Evolutionary conservation across 2,329 filamentous ascomycete genomes (phyloP).

Genomic region (Elsinoe batatas): DNA sequence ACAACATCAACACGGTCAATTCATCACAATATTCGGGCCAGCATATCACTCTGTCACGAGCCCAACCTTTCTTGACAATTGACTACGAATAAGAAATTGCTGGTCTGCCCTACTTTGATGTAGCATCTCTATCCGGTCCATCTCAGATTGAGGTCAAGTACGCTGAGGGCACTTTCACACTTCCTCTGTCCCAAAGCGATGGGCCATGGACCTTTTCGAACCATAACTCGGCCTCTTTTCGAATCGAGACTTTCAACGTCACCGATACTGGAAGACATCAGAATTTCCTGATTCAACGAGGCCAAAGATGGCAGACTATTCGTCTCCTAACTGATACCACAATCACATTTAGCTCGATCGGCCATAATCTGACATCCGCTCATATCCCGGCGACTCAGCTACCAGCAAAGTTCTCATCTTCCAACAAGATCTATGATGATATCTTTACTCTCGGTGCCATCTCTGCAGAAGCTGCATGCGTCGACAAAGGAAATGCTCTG

Average conservation of each 20-base stretch:
- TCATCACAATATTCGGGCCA: not conserved
- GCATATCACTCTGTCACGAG: not conserved
- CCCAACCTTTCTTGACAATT: not conserved
- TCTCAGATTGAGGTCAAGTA: slow-evolving; percentile 31
- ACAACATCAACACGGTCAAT: not conserved
- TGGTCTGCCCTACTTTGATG: slow-evolving; percentile 27
- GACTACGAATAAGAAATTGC: slow-evolving; percentile 27
- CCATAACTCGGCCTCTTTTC: slow-evolving; percentile 27
- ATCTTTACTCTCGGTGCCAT: slow-evolving; percentile 31
- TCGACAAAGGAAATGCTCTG: slow-evolving; percentile 29
- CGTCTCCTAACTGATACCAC: slow-evolving; percentile 28
- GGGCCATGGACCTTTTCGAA: slow-evolving; percentile 25
- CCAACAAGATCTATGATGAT: slow-evolving; percentile 25
- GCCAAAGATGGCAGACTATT: slow-evolving; percentile 33
- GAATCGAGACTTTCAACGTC: slow-evolving; percentile 32
- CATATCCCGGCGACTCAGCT: slow-evolving; percentile 19
- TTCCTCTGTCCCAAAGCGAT: slow-evolving; percentile 23
- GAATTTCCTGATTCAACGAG: slow-evolving; percentile 32
- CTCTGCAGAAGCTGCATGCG: slow-evolving; percentile 27
- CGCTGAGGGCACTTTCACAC: slow-evolving; percentile 25
- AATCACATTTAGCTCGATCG: slow-evolving; percentile 25
- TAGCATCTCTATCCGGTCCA: slow-evolving; percentile 18
- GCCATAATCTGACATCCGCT: slow-evolving; percentile 26
- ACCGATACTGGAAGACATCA: slow-evolving; percentile 21
- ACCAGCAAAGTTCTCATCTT: slow-evolving; percentile 24